These are phyloP conservation scores for Puccinia polysora DNA, from an alignment of 1,284 basidiomycete genomes.

Conservation along the genomic window DNA sequence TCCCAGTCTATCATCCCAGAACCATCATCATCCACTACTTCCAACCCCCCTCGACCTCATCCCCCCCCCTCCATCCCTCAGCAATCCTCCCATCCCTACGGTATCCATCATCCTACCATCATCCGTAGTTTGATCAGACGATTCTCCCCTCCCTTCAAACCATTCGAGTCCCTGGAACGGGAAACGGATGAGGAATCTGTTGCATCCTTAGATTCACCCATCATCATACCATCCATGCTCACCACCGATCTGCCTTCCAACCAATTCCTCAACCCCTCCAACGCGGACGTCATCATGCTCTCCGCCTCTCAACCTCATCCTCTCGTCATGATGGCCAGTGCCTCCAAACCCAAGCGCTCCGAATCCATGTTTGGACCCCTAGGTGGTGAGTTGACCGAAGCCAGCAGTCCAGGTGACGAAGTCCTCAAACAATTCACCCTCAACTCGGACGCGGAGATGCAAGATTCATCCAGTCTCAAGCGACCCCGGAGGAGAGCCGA, in stretches of 20 bases:
- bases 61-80: background rate
- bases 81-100: background rate
- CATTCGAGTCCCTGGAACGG: conserved; percentile 1
- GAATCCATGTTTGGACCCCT: background rate
- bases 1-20: conserved; percentile 14
- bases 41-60: background rate
- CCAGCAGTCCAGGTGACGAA: too few relatives aligned
- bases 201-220: background rate
- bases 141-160: conserved; percentile 33
- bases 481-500: too few relatives aligned
- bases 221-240: background rate
- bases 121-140: conserved; percentile 15
- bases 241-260: background rate
- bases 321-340: conserved; percentile 1
- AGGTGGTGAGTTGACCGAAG: background rate
- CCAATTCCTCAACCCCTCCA: background rate
- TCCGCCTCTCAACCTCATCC: background rate
- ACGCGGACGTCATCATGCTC: background rate
- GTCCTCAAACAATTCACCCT: too few relatives aligned
- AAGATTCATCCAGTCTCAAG: too few relatives aligned
- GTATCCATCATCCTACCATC: background rate
- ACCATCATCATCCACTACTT: background rate
- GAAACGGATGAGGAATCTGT: conserved; percentile 28
- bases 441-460: too few relatives aligned
- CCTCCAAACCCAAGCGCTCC: background rate